These are phyloP conservation scores for Kwoniella newhampshirensis DNA, from an alignment of 768 basidiomycete genomes.

Conservation along the genomic window DNA sequence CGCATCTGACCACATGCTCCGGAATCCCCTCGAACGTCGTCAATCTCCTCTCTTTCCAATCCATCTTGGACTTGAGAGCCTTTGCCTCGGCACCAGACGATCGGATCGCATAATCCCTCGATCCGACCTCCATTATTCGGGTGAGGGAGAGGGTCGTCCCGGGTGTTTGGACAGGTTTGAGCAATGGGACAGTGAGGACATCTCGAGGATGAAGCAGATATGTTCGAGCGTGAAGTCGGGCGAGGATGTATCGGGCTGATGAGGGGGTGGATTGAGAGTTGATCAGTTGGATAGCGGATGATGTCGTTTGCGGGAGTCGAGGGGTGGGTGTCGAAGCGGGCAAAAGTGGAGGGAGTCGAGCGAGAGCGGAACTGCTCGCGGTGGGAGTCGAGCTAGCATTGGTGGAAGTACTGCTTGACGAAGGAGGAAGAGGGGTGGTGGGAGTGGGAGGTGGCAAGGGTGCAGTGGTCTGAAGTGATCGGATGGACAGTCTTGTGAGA, in stretches of 20 bases:
- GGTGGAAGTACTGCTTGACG: conserved; percentile 13
- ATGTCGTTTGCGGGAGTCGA: conserved; percentile 40
- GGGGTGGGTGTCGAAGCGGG: conserved; percentile 22
- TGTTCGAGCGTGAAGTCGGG: conserved; percentile 78
- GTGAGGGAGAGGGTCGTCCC: conserved; percentile 81
- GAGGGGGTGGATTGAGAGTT: conserved; percentile 74
- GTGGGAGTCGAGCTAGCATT: conserved; percentile 22
- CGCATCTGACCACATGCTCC: conserved; percentile 65
- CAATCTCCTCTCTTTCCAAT: conserved; percentile 21
- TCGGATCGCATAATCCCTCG: conserved; percentile 88
- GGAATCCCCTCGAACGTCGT: conserved; percentile 65
- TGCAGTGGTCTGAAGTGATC: conserved; percentile 37
- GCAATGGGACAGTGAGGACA: conserved; percentile 85
- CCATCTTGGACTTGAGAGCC: conserved; percentile 15
- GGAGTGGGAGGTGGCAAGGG: conserved; percentile 34
- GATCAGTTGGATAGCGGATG: conserved; percentile 71
- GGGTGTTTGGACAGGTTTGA: conserved; percentile 70
- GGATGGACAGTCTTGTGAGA: conserved; percentile 15
- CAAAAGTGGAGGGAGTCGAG: conserved; percentile 32
- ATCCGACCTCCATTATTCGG: conserved; percentile 89
- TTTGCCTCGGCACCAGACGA: conserved; percentile 27
- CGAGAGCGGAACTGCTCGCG: conserved; percentile 12
- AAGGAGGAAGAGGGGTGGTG: conserved; percentile 6
- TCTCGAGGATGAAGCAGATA: conserved; percentile 89
- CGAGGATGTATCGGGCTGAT: conserved; percentile 74